phyloP scores from a whole-genome alignment of 306 rosid genomes.

The Casuarina cunninghamiana region DNA sequence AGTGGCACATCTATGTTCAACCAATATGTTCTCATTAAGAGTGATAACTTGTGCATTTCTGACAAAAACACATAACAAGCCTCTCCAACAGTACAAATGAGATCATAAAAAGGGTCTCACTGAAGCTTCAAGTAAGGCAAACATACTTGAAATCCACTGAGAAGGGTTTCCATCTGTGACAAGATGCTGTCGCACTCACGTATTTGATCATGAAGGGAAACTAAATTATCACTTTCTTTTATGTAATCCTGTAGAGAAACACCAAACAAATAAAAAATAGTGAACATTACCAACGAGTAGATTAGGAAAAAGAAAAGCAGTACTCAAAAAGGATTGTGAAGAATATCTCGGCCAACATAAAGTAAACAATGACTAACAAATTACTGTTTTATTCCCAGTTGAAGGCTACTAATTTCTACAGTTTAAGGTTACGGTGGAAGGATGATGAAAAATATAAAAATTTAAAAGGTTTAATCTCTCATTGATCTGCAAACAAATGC shows the following conservation, averaged over 20 bases:
- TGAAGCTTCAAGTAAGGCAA: slow-evolving; percentile 18
- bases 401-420: background rate
- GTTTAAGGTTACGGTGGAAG: background rate
- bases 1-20: no score
- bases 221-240: slow-evolving; percentile 91
- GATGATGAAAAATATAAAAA: background rate
- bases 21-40: background rate
- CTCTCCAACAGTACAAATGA: background rate
- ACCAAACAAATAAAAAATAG: slow-evolving; percentile 6
- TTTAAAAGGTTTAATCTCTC: background rate
- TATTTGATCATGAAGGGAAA: slow-evolving; percentile 96
- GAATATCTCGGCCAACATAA: background rate
- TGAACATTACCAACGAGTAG: background rate
- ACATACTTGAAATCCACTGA: slow-evolving; percentile 91
- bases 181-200: slow-evolving; percentile 92
- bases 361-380: background rate
- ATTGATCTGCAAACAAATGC: background rate
- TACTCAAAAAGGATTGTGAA: background rate
- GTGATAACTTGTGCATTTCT: background rate
- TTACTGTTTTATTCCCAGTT: background rate
- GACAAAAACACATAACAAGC: background rate
- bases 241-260: slow-evolving; percentile 74
- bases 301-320: background rate
- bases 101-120: background rate
- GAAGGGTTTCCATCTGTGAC: slow-evolving; percentile 97